A percentile compares a stretch with the other conserved stretches of the same genome.
Evolutionary conservation across 2,329 filamentous ascomycete species (phyloP).

Genomic region (Didymella segeticola): DNA sequence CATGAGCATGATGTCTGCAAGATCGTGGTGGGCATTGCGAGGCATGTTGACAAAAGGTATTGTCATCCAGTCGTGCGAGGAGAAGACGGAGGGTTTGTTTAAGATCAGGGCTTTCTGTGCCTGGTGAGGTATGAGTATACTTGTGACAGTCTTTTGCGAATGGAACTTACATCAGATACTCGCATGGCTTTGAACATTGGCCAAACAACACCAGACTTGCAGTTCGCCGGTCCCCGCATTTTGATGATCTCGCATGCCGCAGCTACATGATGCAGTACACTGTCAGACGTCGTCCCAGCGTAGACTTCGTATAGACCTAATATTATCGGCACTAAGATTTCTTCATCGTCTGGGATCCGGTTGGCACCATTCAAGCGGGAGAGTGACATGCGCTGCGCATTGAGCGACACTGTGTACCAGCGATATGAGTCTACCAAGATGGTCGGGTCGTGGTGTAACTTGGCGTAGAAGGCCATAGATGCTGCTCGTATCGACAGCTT

Average conservation of each 20-base stretch:
- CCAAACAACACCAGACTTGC: conserved; percentile 29
- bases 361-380: conserved; percentile 17
- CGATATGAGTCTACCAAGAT: conserved; percentile 42
- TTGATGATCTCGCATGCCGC: conserved; percentile 40
- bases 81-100: conserved; percentile 37
- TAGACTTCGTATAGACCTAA: conserved; percentile 41
- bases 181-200: conserved; percentile 41
- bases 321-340: conserved; percentile 40
- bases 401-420: conserved; percentile 42
- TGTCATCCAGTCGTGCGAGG: conserved; percentile 38
- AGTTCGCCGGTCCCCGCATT: conserved; percentile 40
- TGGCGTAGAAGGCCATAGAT: conserved; percentile 44
- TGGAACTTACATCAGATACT: conserved; percentile 36
- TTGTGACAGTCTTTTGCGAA: background rate
- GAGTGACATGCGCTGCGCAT: conserved; percentile 33
- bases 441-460: conserved; percentile 35
- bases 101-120: conserved; percentile 36
- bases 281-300: conserved; percentile 36
- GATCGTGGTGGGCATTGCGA: conserved; percentile 34
- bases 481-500: conserved; percentile 41
- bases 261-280: conserved; percentile 38
- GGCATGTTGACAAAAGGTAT: conserved; percentile 33
- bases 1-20: conserved; percentile 37
- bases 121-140: conserved; percentile 23
- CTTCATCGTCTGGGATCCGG: conserved; percentile 37